Conservation (phyloP, 164 flowering plant genomes). For the Vitis rotundifolia region DNA sequence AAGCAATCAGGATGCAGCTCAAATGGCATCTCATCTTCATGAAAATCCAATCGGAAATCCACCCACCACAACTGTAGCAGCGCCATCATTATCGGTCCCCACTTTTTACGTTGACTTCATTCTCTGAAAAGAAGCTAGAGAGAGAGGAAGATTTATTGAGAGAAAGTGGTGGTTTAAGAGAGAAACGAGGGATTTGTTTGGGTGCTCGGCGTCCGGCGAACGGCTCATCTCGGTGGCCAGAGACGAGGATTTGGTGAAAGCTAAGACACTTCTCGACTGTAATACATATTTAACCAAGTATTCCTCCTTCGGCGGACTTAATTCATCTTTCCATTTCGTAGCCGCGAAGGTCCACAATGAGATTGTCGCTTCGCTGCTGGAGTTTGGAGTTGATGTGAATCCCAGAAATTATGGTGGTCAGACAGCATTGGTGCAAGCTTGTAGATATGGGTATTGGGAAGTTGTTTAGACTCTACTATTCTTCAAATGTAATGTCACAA, state of each 20-base stretch:
- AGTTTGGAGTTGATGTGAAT: slow-evolving; percentile 94
- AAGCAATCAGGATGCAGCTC: too few species aligned
- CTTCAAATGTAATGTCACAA: slow-evolving; percentile 77
- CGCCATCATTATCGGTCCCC: too few species aligned
- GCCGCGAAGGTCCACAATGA: slow-evolving; percentile 92
- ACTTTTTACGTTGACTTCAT: slow-evolving; percentile 48
- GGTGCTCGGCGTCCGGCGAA: slow-evolving; percentile 96
- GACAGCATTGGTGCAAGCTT: slow-evolving; percentile 99
- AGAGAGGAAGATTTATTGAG: slow-evolving; percentile 16
- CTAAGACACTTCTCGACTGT: slow-evolving; percentile 86
- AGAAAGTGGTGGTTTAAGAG: slow-evolving; percentile 3
- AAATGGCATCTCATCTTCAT: too few species aligned
- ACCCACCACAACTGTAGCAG: too few species aligned
- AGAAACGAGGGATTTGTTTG: slow-evolving; percentile 86
- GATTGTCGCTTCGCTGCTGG: slow-evolving; percentile 93
- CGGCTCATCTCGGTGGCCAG: slow-evolving; percentile 91
- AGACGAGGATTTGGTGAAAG: slow-evolving; percentile 89
- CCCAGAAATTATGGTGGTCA: slow-evolving; percentile 97
- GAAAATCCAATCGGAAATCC: too few species aligned
- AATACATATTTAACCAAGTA: slow-evolving; percentile 86
- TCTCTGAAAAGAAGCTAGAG: background rate
- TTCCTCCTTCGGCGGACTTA: slow-evolving; percentile 90
- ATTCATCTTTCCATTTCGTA: slow-evolving; percentile 88
- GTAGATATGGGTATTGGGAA: slow-evolving; percentile 98
- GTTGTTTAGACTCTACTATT: slow-evolving; percentile 90